Percentiles rank a stretch among this genome's conserved stretches.
Evolutionary conservation across 2,329 filamentous ascomycete genomes (phyloP).

Genomic region (Zarea fungicola): DNA sequence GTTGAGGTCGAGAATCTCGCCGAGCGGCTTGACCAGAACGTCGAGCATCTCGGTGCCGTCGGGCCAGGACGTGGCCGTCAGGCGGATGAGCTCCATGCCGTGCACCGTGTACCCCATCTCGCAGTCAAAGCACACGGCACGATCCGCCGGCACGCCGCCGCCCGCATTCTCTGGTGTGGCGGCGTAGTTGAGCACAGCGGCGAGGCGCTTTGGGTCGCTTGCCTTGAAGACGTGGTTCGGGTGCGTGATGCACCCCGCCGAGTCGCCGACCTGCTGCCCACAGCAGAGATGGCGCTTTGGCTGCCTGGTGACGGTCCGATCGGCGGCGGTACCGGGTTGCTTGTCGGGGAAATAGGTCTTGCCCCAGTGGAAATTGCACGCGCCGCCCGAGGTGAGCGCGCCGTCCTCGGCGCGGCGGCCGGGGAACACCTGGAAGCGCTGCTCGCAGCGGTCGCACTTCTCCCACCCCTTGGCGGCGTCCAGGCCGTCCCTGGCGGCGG

Average conservation of each 20-base stretch:
- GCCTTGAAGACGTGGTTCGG: slow-evolving; percentile 85
- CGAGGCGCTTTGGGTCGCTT: slow-evolving; percentile 68
- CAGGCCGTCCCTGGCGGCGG: slow-evolving; percentile 59
- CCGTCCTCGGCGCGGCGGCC: slow-evolving; percentile 74
- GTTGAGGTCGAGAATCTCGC: slow-evolving; percentile 84
- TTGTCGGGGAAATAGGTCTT: slow-evolving; percentile 57
- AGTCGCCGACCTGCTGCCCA: slow-evolving; percentile 65
- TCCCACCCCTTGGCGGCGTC: slow-evolving; percentile 72
- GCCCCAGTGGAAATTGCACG: slow-evolving; percentile 77
- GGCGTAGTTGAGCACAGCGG: slow-evolving; percentile 72
- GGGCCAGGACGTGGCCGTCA: slow-evolving; percentile 89
- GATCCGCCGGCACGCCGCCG: slow-evolving; percentile 40
- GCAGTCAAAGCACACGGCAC: slow-evolving; percentile 84
- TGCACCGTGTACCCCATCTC: slow-evolving; percentile 95
- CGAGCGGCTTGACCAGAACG: slow-evolving; percentile 76
- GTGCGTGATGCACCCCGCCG: slow-evolving; percentile 65
- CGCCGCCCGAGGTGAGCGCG: slow-evolving; percentile 68
- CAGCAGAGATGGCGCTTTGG: slow-evolving; percentile 74
- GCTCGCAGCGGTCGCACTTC: slow-evolving; percentile 78
- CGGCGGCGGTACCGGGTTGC: slow-evolving; percentile 52
- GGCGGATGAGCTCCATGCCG: slow-evolving; percentile 81
- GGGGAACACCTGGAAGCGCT: slow-evolving; percentile 87
- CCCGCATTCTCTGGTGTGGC: slow-evolving; percentile 68
- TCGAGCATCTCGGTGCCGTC: slow-evolving; percentile 70
- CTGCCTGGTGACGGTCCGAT: slow-evolving; percentile 43